These are phyloP conservation scores for Cryomyces antarcticus DNA, from an alignment of 495 filamentous ascomycete genomes.

Conservation along the genomic window DNA sequence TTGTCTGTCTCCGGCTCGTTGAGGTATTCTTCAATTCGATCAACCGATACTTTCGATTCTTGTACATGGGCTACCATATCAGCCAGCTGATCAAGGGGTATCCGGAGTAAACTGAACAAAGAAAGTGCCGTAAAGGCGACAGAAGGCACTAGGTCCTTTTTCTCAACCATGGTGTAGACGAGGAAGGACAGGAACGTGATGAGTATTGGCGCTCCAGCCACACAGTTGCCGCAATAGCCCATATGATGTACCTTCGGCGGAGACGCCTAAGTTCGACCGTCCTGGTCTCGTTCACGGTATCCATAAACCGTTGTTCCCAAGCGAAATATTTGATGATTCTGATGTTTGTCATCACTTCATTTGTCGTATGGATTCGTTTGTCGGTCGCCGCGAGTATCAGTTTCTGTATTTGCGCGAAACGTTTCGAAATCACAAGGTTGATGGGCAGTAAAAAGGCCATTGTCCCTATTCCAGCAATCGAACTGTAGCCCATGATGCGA, in stretches of 20 bases:
- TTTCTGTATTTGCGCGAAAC: slow-evolving; percentile 70
- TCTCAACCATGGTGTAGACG: slow-evolving; percentile 77
- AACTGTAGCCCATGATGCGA: slow-evolving; percentile 73
- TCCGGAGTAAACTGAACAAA: slow-evolving; percentile 83
- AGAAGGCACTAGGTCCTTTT: slow-evolving; percentile 75
- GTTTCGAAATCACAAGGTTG: slow-evolving; percentile 68
- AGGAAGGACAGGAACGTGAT: slow-evolving; percentile 95
- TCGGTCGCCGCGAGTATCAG: slow-evolving; percentile 87
- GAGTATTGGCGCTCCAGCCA: slow-evolving; percentile 89
- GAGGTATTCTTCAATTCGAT: slow-evolving; percentile 89
- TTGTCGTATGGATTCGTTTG: slow-evolving; percentile 87
- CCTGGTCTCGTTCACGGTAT: slow-evolving; percentile 75
- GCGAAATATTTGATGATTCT: slow-evolving; percentile 99
- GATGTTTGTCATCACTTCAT: slow-evolving; percentile 94
- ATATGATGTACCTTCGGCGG: slow-evolving; percentile 69
- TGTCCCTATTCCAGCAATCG: slow-evolving; percentile 80
- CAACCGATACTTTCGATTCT: slow-evolving; percentile 90
- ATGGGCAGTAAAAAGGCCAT: slow-evolving; percentile 78
- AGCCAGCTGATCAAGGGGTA: slow-evolving; percentile 87
- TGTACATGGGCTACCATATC: slow-evolving; percentile 99
- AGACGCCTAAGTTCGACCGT: slow-evolving; percentile 56
- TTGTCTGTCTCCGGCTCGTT: slow-evolving; percentile 93
- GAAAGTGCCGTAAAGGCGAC: slow-evolving; percentile 93
- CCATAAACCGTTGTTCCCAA: slow-evolving; percentile 84
- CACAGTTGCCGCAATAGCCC: slow-evolving; percentile 74